phyloP scores from a whole-genome alignment of 495 filamentous ascomycete genomes.

The Xylaria sp. region DNA sequence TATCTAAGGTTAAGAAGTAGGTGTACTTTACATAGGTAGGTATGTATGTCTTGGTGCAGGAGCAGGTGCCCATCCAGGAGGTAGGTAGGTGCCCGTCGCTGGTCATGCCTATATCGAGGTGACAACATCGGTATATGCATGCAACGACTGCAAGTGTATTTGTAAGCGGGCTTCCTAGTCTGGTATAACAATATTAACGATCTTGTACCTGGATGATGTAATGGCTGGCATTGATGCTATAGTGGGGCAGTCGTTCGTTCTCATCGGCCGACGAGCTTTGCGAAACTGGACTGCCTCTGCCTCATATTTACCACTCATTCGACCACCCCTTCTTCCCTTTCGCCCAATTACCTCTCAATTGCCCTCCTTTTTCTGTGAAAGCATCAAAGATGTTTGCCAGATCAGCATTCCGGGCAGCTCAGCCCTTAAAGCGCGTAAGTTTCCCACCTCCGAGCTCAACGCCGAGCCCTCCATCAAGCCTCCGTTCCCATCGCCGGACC shows the following conservation, averaged over 20 bases:
- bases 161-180: background rate
- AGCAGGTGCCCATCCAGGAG: no score
- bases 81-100: no score
- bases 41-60: no score
- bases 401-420: conserved; percentile 51
- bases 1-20: no score
- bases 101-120: background rate
- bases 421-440: conserved; percentile 56
- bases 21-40: no score
- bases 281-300: conserved; percentile 3
- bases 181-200: background rate
- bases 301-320: background rate
- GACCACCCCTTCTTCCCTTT: background rate
- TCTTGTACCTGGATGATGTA: conserved; percentile 13
- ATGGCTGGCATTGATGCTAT: conserved; percentile 1
- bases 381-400: conserved; percentile 51
- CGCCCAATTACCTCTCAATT: conserved; percentile 13
- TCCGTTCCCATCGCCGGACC: conserved; percentile 4
- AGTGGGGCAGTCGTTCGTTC: conserved; percentile 21
- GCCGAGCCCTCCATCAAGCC: background rate
- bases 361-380: background rate
- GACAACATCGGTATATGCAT: conserved; percentile 15
- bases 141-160: background rate
- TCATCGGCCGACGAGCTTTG: conserved; percentile 17
- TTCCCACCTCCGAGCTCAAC: conserved; percentile 1